Conservation (phyloP, 345 rosid genomes). For the Dovyalis caffra region DNA sequence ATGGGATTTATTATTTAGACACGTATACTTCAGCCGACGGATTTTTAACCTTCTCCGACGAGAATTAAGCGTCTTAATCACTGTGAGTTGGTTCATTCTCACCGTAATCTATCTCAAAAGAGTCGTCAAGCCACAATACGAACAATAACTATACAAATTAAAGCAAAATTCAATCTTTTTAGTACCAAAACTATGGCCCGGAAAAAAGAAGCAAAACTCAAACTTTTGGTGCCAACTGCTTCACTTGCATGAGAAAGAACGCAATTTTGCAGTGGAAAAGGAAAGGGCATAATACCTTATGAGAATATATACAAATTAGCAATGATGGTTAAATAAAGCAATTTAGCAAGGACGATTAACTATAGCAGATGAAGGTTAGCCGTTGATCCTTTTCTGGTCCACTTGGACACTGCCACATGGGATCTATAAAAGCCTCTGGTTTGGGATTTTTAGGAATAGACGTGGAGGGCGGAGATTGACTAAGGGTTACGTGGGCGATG, state of each 20-base stretch:
- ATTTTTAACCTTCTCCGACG: slow-evolving; percentile 37
- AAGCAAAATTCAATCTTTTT: neutral
- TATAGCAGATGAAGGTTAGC: slow-evolving; percentile 15
- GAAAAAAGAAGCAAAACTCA: neutral
- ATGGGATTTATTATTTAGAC: slow-evolving; percentile 14
- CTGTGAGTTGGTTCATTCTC: slow-evolving; percentile 18
- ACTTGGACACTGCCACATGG: slow-evolving; percentile 40
- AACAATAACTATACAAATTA: too few relatives aligned
- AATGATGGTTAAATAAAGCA: neutral
- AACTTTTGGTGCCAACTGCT: neutral
- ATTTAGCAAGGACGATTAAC: too few relatives aligned
- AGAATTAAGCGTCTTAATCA: slow-evolving; percentile 16
- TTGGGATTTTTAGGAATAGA: neutral
- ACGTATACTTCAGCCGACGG: slow-evolving; percentile 30
- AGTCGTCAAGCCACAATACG: neutral
- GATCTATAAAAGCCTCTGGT: slow-evolving; percentile 9
- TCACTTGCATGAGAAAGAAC: slow-evolving; percentile 23
- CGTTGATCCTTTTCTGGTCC: slow-evolving; percentile 15
- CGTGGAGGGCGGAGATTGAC: slow-evolving; percentile 28
- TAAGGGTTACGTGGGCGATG: slow-evolving; percentile 35
- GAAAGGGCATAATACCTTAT: neutral
- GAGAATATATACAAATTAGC: neutral
- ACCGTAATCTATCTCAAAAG: slow-evolving; percentile 12
- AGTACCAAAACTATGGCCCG: neutral
- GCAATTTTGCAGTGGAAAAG: neutral